A percentile compares a stretch with the other conserved stretches of the same genome.
phyloP scores from a whole-genome alignment of 148 eudicot genomes.

The Rhododendron simsii region DNA sequence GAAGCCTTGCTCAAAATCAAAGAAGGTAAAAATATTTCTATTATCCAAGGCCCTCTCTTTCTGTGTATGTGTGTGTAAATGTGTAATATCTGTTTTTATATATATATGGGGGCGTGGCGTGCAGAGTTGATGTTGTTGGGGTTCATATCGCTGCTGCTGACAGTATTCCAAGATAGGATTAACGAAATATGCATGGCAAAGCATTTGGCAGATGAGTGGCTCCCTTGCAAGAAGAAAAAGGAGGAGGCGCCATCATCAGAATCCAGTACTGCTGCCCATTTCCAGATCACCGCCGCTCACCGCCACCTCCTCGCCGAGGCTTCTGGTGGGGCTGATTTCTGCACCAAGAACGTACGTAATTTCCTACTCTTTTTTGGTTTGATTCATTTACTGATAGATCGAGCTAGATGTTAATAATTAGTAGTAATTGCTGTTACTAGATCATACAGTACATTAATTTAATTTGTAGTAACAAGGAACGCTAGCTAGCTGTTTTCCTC shows the following conservation, averaged over 20 bases:
- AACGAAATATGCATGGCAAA: constrained; percentile 36
- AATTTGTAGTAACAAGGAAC: too few species aligned
- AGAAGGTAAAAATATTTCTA: constrained; percentile 28
- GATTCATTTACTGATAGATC: not conserved
- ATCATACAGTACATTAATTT: too few species aligned
- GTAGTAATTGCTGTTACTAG: too few species aligned
- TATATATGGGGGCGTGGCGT: not conserved
- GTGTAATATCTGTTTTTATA: too few species aligned
- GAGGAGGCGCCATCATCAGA: not conserved
- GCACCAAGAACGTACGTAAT: constrained; percentile 28
- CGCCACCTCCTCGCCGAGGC: constrained; percentile 39
- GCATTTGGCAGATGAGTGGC: constrained; percentile 31
- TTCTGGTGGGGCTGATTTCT: constrained; percentile 17
- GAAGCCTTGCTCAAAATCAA: constrained; percentile 58
- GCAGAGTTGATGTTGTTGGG: constrained; percentile 68
- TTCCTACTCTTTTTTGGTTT: not conserved
- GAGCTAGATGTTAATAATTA: too few species aligned
- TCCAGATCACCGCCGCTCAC: constrained; percentile 11
- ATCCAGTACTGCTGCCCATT: constrained; percentile 7
- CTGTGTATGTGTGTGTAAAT: too few species aligned
- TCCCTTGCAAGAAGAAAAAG: constrained; percentile 33
- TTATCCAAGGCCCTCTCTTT: constrained; percentile 9
- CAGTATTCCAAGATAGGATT: constrained; percentile 48
- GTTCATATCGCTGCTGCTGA: constrained; percentile 53
- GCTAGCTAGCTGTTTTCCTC: too few species aligned